These are phyloP conservation scores for Meira nashicola DNA, from an alignment of 1,284 basidiomycete species.

Conservation along the genomic window DNA sequence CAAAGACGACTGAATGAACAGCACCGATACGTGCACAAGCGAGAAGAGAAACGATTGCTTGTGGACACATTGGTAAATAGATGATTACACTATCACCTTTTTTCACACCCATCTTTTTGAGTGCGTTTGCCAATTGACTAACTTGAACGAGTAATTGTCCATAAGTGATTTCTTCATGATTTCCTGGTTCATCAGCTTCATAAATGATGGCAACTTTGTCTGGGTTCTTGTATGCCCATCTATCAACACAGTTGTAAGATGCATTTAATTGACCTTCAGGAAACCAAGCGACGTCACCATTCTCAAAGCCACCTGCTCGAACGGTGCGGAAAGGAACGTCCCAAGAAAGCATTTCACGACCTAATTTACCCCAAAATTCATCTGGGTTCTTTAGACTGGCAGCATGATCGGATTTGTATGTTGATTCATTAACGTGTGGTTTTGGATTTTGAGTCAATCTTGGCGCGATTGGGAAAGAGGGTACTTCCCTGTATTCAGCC, in stretches of 20 bases:
- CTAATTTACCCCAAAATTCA: constrained; percentile 54
- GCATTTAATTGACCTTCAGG: constrained; percentile 60
- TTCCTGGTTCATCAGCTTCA: constrained; percentile 89
- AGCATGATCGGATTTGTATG: constrained; percentile 33
- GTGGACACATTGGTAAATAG: constrained; percentile 60
- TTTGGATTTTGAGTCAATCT: constrained; percentile 31
- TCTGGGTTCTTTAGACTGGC: constrained; percentile 37
- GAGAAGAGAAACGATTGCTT: constrained; percentile 89
- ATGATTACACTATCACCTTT: constrained; percentile 76
- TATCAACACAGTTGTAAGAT: constrained; percentile 95
- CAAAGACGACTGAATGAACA: constrained; percentile 97
- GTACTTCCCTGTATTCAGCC: constrained; percentile 28
- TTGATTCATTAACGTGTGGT: constrained; percentile 34
- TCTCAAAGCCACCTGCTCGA: constrained; percentile 73
- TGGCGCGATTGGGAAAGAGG: constrained; percentile 33
- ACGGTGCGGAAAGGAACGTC: constrained; percentile 86
- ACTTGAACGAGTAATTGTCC: constrained; percentile 73
- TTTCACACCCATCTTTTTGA: constrained; percentile 83
- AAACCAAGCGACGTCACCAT: constrained; percentile 91
- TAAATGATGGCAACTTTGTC: constrained; percentile 96
- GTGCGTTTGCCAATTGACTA: constrained; percentile 82
- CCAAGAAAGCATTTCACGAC: constrained; percentile 78
- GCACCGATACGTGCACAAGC: constrained; percentile 96
- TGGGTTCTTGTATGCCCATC: constrained; percentile 86
- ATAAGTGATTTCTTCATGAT: constrained; percentile 74